phyloP scores from a whole-genome alignment of 2,329 filamentous ascomycete genomes.

The Sclerotinia nivalis region DNA sequence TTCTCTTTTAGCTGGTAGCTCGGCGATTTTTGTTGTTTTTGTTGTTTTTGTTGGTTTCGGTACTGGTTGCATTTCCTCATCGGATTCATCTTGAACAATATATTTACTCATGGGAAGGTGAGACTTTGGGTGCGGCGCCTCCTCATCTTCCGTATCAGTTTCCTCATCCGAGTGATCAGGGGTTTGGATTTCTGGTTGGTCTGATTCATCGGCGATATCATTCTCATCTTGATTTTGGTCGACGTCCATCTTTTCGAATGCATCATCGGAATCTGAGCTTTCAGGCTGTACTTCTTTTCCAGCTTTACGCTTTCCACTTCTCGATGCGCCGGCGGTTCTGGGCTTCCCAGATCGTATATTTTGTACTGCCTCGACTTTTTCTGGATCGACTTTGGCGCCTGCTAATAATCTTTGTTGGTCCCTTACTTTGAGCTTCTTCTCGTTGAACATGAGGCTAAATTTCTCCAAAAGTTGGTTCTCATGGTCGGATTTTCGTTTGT shows the following conservation, averaged over 20 bases:
- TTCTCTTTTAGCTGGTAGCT: constrained; percentile 29
- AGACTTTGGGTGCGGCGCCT: background rate
- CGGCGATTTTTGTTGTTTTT: constrained; percentile 19
- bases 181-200: constrained; percentile 27
- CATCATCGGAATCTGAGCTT: constrained; percentile 47
- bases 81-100: background rate
- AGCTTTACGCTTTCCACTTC: constrained; percentile 54
- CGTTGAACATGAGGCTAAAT: constrained; percentile 69
- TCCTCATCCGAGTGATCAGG: constrained; percentile 22
- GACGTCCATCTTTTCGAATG: constrained; percentile 53
- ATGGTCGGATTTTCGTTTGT: constrained; percentile 64
- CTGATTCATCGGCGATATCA: constrained; percentile 16
- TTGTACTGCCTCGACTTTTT: constrained; percentile 29
- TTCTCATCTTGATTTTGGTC: constrained; percentile 40
- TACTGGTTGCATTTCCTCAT: constrained; percentile 13
- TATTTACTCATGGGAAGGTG: background rate
- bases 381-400: constrained; percentile 35
- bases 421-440: constrained; percentile 78
- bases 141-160: constrained; percentile 17
- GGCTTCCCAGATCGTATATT: constrained; percentile 21
- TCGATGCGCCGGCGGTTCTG: constrained; percentile 41
- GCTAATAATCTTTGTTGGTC: constrained; percentile 66
- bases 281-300: constrained; percentile 35
- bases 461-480: constrained; percentile 68
- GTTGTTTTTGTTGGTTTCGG: constrained; percentile 17